phyloP scores from a whole-genome alignment of 805 yeast species.

The Schwanniomyces polymorphus region DNA sequence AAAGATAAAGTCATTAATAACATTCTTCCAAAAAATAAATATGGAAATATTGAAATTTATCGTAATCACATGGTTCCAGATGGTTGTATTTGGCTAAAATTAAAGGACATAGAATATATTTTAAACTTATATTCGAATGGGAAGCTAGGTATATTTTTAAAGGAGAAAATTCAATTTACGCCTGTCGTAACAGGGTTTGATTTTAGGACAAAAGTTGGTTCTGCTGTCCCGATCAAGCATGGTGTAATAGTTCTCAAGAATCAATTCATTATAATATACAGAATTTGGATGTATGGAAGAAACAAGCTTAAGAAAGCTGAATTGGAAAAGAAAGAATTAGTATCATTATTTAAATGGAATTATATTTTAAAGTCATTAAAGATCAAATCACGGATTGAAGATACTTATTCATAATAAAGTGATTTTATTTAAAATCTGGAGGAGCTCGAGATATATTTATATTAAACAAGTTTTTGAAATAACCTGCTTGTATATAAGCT shows the following conservation, averaged over 20 bases:
- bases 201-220: constrained; percentile 19
- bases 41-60: constrained; percentile 32
- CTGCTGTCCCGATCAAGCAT: constrained; percentile 24
- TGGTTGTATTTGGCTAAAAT: constrained; percentile 25
- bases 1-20: constrained; percentile 7
- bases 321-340: not conserved
- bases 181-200: constrained; percentile 33
- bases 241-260: constrained; percentile 26
- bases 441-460: constrained; percentile 28
- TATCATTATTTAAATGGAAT: constrained; percentile 13
- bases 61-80: constrained; percentile 29
- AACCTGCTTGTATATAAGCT: constrained; percentile 16
- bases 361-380: constrained; percentile 12
- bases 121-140: constrained; percentile 10
- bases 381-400: constrained; percentile 15
- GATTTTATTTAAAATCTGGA: constrained; percentile 27
- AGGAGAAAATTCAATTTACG: constrained; percentile 17
- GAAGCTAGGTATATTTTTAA: constrained; percentile 3
- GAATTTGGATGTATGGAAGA: constrained; percentile 25
- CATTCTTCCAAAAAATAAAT: constrained; percentile 26
- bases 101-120: constrained; percentile 19
- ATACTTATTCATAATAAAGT: constrained; percentile 1
- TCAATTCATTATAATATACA: constrained; percentile 15
- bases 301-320: constrained; percentile 7
- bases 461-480: constrained; percentile 7